A percentile compares a stretch with the other conserved stretches of the same genome.
Evolutionary conservation across 495 filamentous ascomycete genomes (phyloP).

Genomic region (Amniculicola lignicola): DNA sequence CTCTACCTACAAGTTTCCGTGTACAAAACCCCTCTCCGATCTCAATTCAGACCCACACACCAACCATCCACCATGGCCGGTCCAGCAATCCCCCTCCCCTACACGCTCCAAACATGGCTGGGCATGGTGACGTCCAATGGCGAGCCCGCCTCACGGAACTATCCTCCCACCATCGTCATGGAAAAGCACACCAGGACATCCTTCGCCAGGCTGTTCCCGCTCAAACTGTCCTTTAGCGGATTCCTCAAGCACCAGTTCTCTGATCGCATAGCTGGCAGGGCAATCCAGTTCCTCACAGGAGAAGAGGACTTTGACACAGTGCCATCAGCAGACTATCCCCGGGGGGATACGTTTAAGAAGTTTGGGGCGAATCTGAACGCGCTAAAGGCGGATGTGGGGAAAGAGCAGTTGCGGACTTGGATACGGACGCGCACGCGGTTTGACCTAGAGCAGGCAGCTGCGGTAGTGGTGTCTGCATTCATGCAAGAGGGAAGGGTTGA

Average conservation of each 20-base stretch:
- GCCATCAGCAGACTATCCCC: no score
- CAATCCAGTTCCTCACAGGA: neutral
- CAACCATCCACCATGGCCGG: neutral
- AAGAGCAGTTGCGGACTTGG: conserved; percentile 5
- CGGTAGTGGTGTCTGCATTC: conserved; percentile 12
- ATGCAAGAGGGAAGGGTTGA: conserved; percentile 5
- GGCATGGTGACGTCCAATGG: neutral
- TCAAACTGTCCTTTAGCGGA: neutral
- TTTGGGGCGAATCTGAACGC: conserved; percentile 13
- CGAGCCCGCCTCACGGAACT: neutral
- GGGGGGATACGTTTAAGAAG: neutral
- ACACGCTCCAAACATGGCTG: conserved; percentile 9
- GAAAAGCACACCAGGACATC: neutral
- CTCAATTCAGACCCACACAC: no score
- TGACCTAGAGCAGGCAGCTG: conserved; percentile 18
- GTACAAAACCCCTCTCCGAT: no score
- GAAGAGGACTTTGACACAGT: neutral
- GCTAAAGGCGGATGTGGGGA: neutral
- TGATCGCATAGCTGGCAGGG: neutral
- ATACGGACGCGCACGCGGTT: conserved; percentile 4
- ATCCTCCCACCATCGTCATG: neutral
- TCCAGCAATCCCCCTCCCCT: neutral
- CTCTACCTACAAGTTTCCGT: no score
- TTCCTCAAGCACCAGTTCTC: neutral
- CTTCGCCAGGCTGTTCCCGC: neutral